phyloP scores from a whole-genome alignment of 495 filamentous ascomycete species.

The Neurospora hispaniola region DNA sequence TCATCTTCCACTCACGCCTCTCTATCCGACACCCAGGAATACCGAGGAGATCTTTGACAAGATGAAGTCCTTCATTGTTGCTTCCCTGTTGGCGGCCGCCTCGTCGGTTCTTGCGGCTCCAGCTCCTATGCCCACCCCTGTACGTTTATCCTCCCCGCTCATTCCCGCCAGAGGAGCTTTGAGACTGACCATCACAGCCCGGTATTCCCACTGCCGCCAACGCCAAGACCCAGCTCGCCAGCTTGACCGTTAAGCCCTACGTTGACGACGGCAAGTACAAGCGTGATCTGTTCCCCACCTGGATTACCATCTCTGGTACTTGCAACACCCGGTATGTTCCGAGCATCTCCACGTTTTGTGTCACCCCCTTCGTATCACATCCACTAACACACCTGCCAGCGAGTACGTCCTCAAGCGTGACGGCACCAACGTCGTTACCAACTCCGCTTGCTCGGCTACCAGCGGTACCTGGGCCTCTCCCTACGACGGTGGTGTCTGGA shows the following conservation, averaged over 20 bases:
- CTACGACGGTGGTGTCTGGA: slow-evolving; percentile 63
- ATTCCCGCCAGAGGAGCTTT: neutral
- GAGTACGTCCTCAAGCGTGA: slow-evolving; percentile 62
- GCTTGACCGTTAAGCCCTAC: slow-evolving; percentile 42
- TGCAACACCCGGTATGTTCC: slow-evolving; percentile 41
- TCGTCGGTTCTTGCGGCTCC: slow-evolving; percentile 17
- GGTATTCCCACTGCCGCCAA: slow-evolving; percentile 46
- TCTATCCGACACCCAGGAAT: neutral
- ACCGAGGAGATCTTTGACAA: neutral
- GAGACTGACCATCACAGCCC: slow-evolving; percentile 27
- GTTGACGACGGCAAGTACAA: slow-evolving; percentile 44
- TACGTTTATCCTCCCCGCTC: slow-evolving; percentile 6
- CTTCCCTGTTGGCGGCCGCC: slow-evolving; percentile 11
- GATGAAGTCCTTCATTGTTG: slow-evolving; percentile 18
- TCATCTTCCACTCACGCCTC: neutral
- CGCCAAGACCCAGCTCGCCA: slow-evolving; percentile 44
- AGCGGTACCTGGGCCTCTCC: slow-evolving; percentile 54
- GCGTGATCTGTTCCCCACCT: slow-evolving; percentile 56
- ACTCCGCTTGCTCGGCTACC: slow-evolving; percentile 43
- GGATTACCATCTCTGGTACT: slow-evolving; percentile 50
- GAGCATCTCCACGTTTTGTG: neutral
- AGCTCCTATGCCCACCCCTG: slow-evolving; percentile 22
- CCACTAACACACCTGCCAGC: slow-evolving; percentile 19
- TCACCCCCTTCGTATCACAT: neutral
- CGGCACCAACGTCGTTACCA: slow-evolving; percentile 43